phyloP scores from a whole-genome alignment of 1,284 basidiomycete species.

The Vanrija humicola region DNA sequence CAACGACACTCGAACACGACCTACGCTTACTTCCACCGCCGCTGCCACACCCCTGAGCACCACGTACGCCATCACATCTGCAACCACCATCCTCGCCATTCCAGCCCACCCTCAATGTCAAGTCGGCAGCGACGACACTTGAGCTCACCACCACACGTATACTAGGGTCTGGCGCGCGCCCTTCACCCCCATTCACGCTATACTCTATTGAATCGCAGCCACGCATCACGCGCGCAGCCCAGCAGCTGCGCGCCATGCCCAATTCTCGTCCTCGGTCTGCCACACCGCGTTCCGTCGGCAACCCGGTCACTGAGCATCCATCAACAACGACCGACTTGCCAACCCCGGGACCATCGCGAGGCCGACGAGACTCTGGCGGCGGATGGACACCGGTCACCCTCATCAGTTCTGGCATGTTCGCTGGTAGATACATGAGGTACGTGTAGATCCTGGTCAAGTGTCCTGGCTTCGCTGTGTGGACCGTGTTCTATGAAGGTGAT shows the following conservation, averaged over 20 bases:
- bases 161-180: neutral
- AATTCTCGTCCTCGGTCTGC: neutral
- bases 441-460: neutral
- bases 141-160: too few relatives aligned
- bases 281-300: neutral
- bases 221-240: neutral
- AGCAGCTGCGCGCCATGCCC: neutral
- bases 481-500: too few relatives aligned
- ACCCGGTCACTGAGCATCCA: neutral
- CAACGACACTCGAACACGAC: too few relatives aligned
- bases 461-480: too few relatives aligned
- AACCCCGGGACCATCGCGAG: neutral
- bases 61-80: too few relatives aligned
- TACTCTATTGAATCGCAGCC: too few relatives aligned
- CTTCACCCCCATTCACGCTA: neutral
- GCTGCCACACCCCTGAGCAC: too few relatives aligned
- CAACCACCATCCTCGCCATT: too few relatives aligned
- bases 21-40: too few relatives aligned
- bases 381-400: neutral
- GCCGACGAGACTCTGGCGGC: neutral
- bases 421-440: conserved; percentile 28
- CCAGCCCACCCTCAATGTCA: too few relatives aligned
- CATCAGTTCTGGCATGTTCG: conserved; percentile 20
- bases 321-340: neutral
- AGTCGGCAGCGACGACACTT: too few relatives aligned